phyloP scores from a whole-genome alignment of 108 stramenopile species.

The Stephanodiscus triporus region DNA sequence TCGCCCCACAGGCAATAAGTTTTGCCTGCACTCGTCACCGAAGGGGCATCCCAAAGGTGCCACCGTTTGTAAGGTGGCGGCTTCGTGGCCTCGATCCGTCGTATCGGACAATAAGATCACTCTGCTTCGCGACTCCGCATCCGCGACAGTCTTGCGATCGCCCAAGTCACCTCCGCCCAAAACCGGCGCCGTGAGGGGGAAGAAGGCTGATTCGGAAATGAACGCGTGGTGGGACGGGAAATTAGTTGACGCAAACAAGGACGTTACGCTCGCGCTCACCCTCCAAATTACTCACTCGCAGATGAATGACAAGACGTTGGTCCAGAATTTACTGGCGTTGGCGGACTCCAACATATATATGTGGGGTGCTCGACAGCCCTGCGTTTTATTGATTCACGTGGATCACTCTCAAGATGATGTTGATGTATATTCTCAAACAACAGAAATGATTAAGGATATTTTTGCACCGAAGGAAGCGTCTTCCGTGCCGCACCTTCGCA shows the following conservation, averaged over 20 bases:
- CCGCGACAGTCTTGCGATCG: constrained; percentile 34
- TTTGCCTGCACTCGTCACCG: constrained; percentile 34
- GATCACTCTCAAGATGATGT: constrained; percentile 17
- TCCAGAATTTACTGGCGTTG: constrained; percentile 52
- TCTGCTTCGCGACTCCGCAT: constrained; percentile 15
- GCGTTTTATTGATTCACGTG: constrained; percentile 70
- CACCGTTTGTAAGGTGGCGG: constrained; percentile 28
- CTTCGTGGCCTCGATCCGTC: constrained; percentile 33
- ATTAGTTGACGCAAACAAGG: constrained; percentile 50
- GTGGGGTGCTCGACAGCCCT: constrained; percentile 76
- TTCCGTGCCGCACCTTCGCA: constrained; percentile 37
- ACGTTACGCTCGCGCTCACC: constrained; percentile 79
- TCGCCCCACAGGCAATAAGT: constrained; percentile 25
- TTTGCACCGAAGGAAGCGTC: constrained; percentile 21
- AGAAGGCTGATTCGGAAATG: constrained; percentile 10
- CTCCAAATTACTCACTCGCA: constrained; percentile 67
- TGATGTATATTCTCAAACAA: constrained; percentile 14
- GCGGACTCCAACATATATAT: constrained; percentile 67
- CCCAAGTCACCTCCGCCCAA: constrained; percentile 32
- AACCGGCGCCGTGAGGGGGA: constrained; percentile 24
- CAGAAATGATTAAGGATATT: constrained; percentile 34
- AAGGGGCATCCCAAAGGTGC: constrained; percentile 40
- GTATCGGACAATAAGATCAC: neutral
- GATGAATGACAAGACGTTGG: constrained; percentile 44
- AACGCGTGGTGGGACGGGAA: constrained; percentile 53